phyloP scores from a whole-genome alignment of 2,329 filamentous ascomycete genomes.

The Alternaria brassicicola region DNA sequence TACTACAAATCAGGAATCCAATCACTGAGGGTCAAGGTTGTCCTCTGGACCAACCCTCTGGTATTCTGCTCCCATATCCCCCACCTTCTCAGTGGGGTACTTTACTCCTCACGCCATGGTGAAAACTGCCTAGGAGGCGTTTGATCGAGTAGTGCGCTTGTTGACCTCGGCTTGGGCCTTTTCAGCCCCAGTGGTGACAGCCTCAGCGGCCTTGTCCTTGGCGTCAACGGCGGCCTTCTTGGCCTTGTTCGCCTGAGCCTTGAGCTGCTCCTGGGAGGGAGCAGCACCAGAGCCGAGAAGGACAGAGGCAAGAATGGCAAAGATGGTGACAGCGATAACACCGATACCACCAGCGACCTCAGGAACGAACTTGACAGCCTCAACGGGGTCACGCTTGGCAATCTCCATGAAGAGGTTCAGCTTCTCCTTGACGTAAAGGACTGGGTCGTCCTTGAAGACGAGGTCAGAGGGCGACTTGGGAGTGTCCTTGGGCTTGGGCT shows the following conservation, averaged over 20 bases:
- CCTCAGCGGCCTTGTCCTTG: constrained; percentile 74
- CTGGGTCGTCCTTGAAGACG: constrained; percentile 88
- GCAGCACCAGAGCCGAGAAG: constrained; percentile 67
- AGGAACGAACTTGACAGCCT: constrained; percentile 87
- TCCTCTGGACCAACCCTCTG: constrained; percentile 23
- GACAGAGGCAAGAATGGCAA: constrained; percentile 73
- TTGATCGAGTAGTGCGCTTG: constrained; percentile 62
- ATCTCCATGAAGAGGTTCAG: constrained; percentile 87
- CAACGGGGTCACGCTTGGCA: constrained; percentile 78
- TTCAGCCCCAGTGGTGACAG: constrained; percentile 65
- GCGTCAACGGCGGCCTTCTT: constrained; percentile 71
- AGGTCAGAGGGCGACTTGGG: constrained; percentile 76
- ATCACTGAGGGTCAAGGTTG: constrained; percentile 15
- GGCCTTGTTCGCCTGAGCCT: constrained; percentile 74
- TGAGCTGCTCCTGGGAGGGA: constrained; percentile 69
- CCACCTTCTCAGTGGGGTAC: background rate
- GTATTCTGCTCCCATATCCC: constrained; percentile 19
- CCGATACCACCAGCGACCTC: constrained; percentile 84
- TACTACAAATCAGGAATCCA: constrained; percentile 30
- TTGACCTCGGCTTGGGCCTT: constrained; percentile 75
- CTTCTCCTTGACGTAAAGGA: constrained; percentile 90
- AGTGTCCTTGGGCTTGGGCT: constrained; percentile 73
- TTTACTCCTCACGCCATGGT: background rate
- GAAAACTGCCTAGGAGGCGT: constrained; percentile 31
- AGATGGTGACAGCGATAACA: constrained; percentile 70